Evolutionary conservation across 176 grass and related monocot species (phyloP), one percentile per base, ranked within the genome.

Genomic region (Zoysia japonica): DNA sequence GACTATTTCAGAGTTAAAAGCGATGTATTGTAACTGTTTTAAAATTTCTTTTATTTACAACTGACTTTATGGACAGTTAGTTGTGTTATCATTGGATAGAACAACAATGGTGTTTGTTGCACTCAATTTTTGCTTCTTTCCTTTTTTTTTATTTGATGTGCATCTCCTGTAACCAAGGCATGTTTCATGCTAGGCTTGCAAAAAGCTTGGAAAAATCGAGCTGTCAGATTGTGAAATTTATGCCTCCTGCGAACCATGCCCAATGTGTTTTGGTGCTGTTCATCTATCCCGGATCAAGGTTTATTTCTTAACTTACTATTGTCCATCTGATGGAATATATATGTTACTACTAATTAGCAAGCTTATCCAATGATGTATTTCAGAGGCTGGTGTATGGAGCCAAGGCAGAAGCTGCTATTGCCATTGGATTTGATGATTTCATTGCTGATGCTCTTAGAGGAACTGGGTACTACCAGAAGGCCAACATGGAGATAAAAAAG

Each of bases 221-320:
- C 77, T 97, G 40, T 85, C 91, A 0, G 94, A 97, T 67, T 97
- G 94, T 48, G 91, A 97, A 84, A 92, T 97, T 65, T 97, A 90
- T 77, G 94, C 94, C 17, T 97, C 94, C 8, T 94, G 94, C 77
- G 94, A 97, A 72, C 94, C 91, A 40, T 97, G 94, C 59, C 94
- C 94, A 5, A 94, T 97, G 94, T 97, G 94, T 69, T 97, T 97
- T 64, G 94, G 94, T 46, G 94, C 94, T 65, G 93, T 97, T 55
- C 94, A 97, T 92, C 87, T 97, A 63, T 97, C 94, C 43, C 76
- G 91, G 60, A 92, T 97, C 48, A 97, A 94, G 94, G 94, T 97
- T 20, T 39, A 1, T 11, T 15, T 49, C 72, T 46, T 66, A 42
- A 69, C n/a, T 74, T 85, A 76, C 4, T 35, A 53, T 87, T 67